Evolutionary conservation across 2,329 filamentous ascomycete species (phyloP).

Genomic region (Onygenales sp.): DNA sequence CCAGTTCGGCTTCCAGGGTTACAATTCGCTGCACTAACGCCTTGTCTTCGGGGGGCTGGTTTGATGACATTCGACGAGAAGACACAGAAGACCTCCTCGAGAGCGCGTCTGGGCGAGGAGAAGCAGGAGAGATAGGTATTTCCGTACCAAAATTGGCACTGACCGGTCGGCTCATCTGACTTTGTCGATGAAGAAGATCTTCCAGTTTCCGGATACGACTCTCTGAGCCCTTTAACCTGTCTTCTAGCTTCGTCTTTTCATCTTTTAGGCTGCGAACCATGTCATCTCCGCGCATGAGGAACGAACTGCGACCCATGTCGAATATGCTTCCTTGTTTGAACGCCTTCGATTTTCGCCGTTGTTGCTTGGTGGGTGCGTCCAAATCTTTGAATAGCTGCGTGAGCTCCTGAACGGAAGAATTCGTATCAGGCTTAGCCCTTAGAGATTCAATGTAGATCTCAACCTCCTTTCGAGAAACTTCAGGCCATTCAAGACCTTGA

Average conservation of each 20-base stretch:
- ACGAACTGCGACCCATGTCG: slow-evolving; percentile 79
- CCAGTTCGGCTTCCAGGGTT: slow-evolving; percentile 68
- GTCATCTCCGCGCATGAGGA: slow-evolving; percentile 81
- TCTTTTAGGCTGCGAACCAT: slow-evolving; percentile 66
- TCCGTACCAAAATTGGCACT: slow-evolving; percentile 41
- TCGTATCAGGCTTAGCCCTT: slow-evolving; percentile 55
- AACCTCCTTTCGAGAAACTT: slow-evolving; percentile 64
- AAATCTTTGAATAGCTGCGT: slow-evolving; percentile 69
- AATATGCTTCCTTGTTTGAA: slow-evolving; percentile 97
- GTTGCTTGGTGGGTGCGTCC: slow-evolving; percentile 72
- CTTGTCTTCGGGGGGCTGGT: slow-evolving; percentile 51
- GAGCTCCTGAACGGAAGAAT: slow-evolving; percentile 60
- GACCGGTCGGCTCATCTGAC: slow-evolving; percentile 44
- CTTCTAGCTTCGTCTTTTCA: slow-evolving; percentile 67
- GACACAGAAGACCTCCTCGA: slow-evolving; percentile 53
- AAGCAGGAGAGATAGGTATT: slow-evolving; percentile 32
- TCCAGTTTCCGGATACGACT: slow-evolving; percentile 86
- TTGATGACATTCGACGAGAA: slow-evolving; percentile 52
- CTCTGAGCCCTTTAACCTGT: slow-evolving; percentile 69
- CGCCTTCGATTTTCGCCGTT: slow-evolving; percentile 75
- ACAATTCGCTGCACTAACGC: slow-evolving; percentile 52
- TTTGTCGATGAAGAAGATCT: slow-evolving; percentile 81
- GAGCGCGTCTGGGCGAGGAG: slow-evolving; percentile 30
- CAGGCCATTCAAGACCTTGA: slow-evolving; percentile 72
- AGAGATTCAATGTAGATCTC: slow-evolving; percentile 62